These are phyloP conservation scores for Escovopsis sp. DNA, from an alignment of 2,329 filamentous ascomycete genomes.

Conservation along the genomic window DNA sequence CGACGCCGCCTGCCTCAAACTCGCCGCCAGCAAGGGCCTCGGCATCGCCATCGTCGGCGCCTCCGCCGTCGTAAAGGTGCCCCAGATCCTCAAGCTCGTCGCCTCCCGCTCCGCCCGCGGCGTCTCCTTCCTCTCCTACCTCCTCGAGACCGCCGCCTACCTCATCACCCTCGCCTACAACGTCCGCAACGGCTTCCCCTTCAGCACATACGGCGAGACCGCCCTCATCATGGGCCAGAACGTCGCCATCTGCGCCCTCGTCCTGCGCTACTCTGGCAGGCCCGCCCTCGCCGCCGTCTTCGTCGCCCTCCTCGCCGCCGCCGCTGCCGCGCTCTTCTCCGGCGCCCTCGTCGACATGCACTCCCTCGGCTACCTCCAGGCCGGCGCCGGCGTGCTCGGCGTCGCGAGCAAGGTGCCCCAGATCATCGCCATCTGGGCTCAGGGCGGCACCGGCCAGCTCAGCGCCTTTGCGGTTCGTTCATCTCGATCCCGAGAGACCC, in stretches of 20 bases:
- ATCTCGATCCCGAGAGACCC: too few species aligned
- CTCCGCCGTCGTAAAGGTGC: constrained; percentile 86
- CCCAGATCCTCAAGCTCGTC: constrained; percentile 88
- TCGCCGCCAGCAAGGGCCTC: constrained; percentile 81
- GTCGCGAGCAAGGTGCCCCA: constrained; percentile 90
- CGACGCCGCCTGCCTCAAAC: constrained; percentile 67
- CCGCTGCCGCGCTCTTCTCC: constrained; percentile 56
- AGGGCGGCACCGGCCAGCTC: constrained; percentile 86
- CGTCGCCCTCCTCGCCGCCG: constrained; percentile 58
- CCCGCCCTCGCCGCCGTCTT: constrained; percentile 57
- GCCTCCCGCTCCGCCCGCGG: constrained; percentile 67
- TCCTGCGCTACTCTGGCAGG: constrained; percentile 68
- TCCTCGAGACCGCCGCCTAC: constrained; percentile 80
- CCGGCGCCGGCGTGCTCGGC: constrained; percentile 66
- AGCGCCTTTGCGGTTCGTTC: constrained; percentile 75
- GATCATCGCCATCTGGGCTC: constrained; percentile 69
- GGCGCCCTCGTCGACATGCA: constrained; percentile 49
- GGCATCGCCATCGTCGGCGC: constrained; percentile 88
- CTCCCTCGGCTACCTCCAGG: constrained; percentile 62
- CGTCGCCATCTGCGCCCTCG: constrained; percentile 72
- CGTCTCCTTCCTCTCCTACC: constrained; percentile 78
- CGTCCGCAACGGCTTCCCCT: constrained; percentile 77
- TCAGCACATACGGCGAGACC: constrained; percentile 94
- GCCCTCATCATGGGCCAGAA: constrained; percentile 87
- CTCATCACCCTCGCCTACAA: constrained; percentile 89